These are phyloP conservation scores for Pelargonium fulgidum DNA, from an alignment of 441 rosid genomes.

Conservation along the genomic window DNA sequence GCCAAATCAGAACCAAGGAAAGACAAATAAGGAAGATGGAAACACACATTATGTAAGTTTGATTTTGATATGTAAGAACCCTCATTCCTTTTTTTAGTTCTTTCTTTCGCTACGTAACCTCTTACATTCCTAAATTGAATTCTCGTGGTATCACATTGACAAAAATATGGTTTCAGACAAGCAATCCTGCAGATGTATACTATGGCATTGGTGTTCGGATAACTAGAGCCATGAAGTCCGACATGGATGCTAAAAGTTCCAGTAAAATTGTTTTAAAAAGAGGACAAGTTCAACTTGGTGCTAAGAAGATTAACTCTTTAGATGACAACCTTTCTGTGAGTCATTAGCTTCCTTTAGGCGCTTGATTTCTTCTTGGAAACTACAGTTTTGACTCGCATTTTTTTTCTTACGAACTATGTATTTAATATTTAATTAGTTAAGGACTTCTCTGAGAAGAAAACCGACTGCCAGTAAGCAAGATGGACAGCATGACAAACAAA, in stretches of 20 bases:
- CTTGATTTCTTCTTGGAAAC: background rate
- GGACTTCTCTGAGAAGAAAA: constrained; percentile 1
- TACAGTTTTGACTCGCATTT: background rate
- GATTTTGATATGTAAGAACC: background rate
- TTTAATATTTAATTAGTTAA: background rate
- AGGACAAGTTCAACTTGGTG: background rate
- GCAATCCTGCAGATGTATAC: background rate
- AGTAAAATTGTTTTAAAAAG: background rate
- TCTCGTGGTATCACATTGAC: background rate
- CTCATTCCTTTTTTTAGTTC: too few relatives aligned
- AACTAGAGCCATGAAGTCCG: background rate
- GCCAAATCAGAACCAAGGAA: background rate
- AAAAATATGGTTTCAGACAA: background rate
- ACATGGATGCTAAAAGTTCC: background rate
- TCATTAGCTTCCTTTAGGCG: background rate
- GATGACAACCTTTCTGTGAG: background rate
- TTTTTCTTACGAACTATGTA: background rate
- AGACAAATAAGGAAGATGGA: constrained; percentile 8
- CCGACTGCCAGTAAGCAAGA: constrained; percentile 12
- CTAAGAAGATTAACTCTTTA: background rate
- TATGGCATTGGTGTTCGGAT: background rate
- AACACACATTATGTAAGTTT: background rate
- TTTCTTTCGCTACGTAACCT: background rate
- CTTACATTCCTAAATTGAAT: background rate
- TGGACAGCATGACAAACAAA: constrained; percentile 5